Evolutionary conservation across 2,329 filamentous ascomycete genomes (phyloP).

Genomic region (Bipolaris zeicola): DNA sequence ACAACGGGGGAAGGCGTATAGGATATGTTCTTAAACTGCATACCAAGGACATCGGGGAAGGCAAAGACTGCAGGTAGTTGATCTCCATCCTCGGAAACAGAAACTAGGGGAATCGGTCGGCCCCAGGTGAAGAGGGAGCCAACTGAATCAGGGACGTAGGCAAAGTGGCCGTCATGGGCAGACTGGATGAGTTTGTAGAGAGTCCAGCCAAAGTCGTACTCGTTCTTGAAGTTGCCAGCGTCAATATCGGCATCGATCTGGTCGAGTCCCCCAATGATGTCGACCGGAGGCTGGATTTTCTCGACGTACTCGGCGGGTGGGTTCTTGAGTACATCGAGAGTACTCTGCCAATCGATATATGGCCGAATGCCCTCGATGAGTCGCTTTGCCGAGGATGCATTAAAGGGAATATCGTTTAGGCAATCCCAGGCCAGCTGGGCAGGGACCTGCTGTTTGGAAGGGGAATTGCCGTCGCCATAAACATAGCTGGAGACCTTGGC

Average conservation of each 20-base stretch:
- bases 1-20: conserved; percentile 58
- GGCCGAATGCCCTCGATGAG: conserved; percentile 50
- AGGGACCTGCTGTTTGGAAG: conserved; percentile 40
- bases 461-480: conserved; percentile 25
- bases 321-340: conserved; percentile 50
- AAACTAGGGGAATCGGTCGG: conserved; percentile 59
- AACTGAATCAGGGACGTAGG: conserved; percentile 60
- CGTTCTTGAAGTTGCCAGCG: conserved; percentile 45
- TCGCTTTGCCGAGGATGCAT: conserved; percentile 47
- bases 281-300: conserved; percentile 53
- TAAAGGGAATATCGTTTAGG: conserved; percentile 53
- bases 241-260: conserved; percentile 47
- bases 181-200: conserved; percentile 60
- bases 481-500: conserved; percentile 42
- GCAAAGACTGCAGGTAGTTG: conserved; percentile 64
- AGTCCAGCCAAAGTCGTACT: conserved; percentile 56
- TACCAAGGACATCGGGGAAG: conserved; percentile 54
- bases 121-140: conserved; percentile 57
- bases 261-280: conserved; percentile 51
- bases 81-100: conserved; percentile 65
- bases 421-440: conserved; percentile 54
- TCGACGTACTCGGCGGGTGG: conserved; percentile 54
- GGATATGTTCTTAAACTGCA: conserved; percentile 51
- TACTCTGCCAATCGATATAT: conserved; percentile 56
- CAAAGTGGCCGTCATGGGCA: conserved; percentile 70